Conservation (phyloP, 768 basidiomycete genomes). For the Serendipita sp. region DNA sequence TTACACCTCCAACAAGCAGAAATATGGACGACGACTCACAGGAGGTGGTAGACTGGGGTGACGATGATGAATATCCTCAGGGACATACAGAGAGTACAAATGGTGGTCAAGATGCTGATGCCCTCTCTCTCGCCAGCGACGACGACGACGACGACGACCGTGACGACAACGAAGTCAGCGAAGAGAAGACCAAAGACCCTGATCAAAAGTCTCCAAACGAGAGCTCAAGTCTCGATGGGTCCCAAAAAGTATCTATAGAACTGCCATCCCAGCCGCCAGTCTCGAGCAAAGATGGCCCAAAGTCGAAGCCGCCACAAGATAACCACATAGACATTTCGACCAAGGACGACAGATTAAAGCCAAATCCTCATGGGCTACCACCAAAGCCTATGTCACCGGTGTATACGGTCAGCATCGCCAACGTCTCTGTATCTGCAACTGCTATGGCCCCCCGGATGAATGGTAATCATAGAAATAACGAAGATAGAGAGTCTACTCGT, state of each 20-base stretch:
- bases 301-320: background rate
- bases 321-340: background rate
- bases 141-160: background rate
- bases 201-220: background rate
- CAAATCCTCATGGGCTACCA: background rate
- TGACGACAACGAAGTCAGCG: background rate
- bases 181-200: background rate
- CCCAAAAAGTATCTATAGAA: background rate
- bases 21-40: background rate
- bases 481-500: background rate
- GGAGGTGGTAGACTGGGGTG: constrained; percentile 1
- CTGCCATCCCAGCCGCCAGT: background rate
- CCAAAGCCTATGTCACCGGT: background rate
- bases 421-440: background rate
- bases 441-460: background rate
- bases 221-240: background rate
- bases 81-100: background rate
- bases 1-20: no score
- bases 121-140: constrained; percentile 2
- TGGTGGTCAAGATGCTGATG: constrained; percentile 1
- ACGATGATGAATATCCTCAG: background rate
- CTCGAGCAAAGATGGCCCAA: background rate
- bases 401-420: background rate
- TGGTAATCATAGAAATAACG: background rate
- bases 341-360: background rate